Evolutionary conservation across 1,284 basidiomycete genomes (phyloP).

Genomic region (Fomitopsis palustris): DNA sequence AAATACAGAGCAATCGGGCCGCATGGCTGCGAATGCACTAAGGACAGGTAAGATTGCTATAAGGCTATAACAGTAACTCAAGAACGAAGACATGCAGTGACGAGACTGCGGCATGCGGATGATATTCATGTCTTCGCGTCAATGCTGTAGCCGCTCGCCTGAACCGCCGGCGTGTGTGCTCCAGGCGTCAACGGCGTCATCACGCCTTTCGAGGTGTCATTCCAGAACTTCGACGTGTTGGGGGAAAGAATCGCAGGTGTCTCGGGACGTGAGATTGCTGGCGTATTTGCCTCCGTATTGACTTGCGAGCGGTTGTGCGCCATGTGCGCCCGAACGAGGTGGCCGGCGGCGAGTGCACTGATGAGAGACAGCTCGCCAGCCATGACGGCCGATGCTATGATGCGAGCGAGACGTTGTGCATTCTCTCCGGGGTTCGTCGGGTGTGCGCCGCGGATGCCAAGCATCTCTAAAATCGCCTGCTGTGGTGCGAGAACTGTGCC

Average conservation of each 20-base stretch:
- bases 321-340: constrained; percentile 87
- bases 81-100: constrained; percentile 1
- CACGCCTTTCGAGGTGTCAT: constrained; percentile 3
- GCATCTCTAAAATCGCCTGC: constrained; percentile 87
- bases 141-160: constrained; percentile 5
- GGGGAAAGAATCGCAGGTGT: constrained; percentile 43
- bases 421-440: constrained; percentile 81
- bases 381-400: constrained; percentile 91
- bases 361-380: constrained; percentile 90
- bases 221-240: constrained; percentile 3
- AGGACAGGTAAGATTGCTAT: background rate
- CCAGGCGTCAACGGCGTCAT: constrained; percentile 9
- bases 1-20: constrained; percentile 5
- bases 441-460: constrained; percentile 87
- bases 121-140: constrained; percentile 4
- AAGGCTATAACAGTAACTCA: constrained; percentile 2
- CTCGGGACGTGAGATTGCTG: constrained; percentile 58
- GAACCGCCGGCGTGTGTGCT: constrained; percentile 1
- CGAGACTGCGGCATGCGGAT: background rate
- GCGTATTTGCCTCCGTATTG: constrained; percentile 59
- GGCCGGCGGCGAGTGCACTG: constrained; percentile 88
- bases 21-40: background rate
- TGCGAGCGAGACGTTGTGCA: constrained; percentile 81
- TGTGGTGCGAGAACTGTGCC: constrained; percentile 92
- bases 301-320: constrained; percentile 76